Base-by-base conservation (phyloP, 495 filamentous ascomycete species). In the Cairneyella variabilis region DNA sequence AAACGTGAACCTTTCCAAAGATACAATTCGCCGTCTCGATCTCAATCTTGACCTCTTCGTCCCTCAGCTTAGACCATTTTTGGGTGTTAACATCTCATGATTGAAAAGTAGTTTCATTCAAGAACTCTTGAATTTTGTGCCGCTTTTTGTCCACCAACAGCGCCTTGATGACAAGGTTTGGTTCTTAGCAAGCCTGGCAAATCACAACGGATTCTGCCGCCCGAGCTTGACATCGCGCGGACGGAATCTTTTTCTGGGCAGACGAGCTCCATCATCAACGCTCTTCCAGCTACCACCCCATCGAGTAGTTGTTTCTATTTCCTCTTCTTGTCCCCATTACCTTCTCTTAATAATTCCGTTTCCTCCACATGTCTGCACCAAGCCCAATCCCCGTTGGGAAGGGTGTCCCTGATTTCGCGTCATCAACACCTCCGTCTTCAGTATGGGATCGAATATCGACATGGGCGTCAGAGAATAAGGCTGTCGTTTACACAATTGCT, bases 381-480 rank as follows among this genome's bases (percentile, higher is more conserved):
- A 46, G 17, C 11, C 26, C 50, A 46, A 58, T 59, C 30, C 48
- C 55, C 37, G 23, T 30, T 46, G 53, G 48, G 43, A 51, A 18
- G 11, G 23, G 20, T 18, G 9, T 52, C 51, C 57, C 61, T 26
- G 58, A 58, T 57, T 59, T 64, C 58, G 45, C 61, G 40, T 58
- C 58, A 38, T 66, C 76, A 41, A 65, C 79, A 27, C 70, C 76
- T 48, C 66, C 78, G 45, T 78, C 86, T 54, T 90, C 91, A 18
- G 66, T 95, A 48, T 95, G 90, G 90, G 85, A 92, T 69, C 84
- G 91, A 54, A 71, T 97, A 64, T 87, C 90, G 57, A 87, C 80
- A 69, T 98, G 92, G 90, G 89, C 86, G 21, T 90, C 91, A 0
- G 93, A 97, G 63, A 86, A 98, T 68, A 98, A 96, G 73, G 88